Evolutionary conservation across 495 filamentous ascomycete genomes (phyloP), one percentile per base, ranked within the genome.

Genomic region (Lophium mytilinum): DNA sequence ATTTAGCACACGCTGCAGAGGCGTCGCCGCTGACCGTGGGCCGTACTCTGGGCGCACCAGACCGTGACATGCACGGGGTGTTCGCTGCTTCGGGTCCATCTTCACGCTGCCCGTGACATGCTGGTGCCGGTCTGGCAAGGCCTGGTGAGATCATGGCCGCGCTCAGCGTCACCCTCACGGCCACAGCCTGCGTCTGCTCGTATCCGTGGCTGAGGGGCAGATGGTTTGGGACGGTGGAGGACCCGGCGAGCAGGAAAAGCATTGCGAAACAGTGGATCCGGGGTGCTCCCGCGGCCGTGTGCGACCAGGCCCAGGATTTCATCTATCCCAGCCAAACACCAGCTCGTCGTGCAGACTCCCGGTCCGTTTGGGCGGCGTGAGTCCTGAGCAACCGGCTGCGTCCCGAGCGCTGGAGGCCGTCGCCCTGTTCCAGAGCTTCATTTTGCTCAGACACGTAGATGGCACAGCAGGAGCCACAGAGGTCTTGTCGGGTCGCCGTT

Each of bases 391-490:
- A 19, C 12, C 52, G 21, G 55, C 55, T 59, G 56, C 52, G 45
- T 40, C 24, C 17, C 35, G n/a, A 37, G 34, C 53, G 24, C 33
- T 40, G 12, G 18, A 43, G 34, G 11, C 36, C n/a, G 41, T 62
- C 50, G 54, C 60, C 57, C 55, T 51, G 55, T 62, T 46, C 61
- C 61, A 52, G 34, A 39, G 46, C 42, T 19, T 24, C 33, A 47
- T 42, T 39, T 17, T 59, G 61, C 56, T 59, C 52, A 59, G 52
- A 63, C 56, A 59, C 36, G 17, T 12, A 10, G 43, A 15, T 53
- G 61, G 49, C 56, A 63, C 61, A 37, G 42, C 61, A 59, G 53
- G 61, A 63, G 56, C 61, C 61, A 60, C 60, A 58, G 8, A 18
- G 18, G 40, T 46, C 59, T 63, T 50, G 61, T 43, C 55, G 61